These are phyloP conservation scores for Venturia carpophila DNA, from an alignment of 2,329 filamentous ascomycete genomes.

Conservation along the genomic window DNA sequence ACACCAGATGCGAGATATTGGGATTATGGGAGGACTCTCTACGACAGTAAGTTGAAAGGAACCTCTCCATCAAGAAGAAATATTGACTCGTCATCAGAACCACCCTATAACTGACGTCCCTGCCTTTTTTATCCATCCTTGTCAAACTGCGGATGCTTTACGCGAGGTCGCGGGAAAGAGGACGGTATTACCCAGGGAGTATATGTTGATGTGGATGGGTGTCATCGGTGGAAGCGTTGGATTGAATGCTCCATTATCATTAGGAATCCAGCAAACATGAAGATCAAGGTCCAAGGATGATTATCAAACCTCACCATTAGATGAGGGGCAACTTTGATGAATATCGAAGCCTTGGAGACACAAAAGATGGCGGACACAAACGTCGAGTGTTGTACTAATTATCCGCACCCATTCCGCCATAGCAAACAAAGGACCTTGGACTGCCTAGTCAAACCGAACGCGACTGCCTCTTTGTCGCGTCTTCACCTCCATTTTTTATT, in stretches of 20 bases:
- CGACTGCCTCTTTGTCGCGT: background rate
- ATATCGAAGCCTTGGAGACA: background rate
- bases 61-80: background rate
- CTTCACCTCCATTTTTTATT: background rate
- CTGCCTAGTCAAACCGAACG: background rate
- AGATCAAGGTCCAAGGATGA: background rate
- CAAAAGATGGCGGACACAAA: background rate
- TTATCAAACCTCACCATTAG: background rate
- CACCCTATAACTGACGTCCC: conserved; percentile 15
- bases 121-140: conserved; percentile 19
- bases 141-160: conserved; percentile 17
- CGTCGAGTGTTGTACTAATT: background rate
- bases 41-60: conserved; percentile 55
- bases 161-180: background rate
- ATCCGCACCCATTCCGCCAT: background rate
- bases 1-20: conserved; percentile 50
- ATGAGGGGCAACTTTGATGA: background rate
- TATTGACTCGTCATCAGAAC: background rate
- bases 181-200: background rate
- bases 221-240: conserved; percentile 12
- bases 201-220: conserved; percentile 18
- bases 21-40: conserved; percentile 65
- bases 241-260: background rate
- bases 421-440: background rate
- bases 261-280: background rate